Evolutionary conservation across 139 green algal species (phyloP), one percentile per base, ranked within the genome.

Genomic region (Choricystis sp.): DNA sequence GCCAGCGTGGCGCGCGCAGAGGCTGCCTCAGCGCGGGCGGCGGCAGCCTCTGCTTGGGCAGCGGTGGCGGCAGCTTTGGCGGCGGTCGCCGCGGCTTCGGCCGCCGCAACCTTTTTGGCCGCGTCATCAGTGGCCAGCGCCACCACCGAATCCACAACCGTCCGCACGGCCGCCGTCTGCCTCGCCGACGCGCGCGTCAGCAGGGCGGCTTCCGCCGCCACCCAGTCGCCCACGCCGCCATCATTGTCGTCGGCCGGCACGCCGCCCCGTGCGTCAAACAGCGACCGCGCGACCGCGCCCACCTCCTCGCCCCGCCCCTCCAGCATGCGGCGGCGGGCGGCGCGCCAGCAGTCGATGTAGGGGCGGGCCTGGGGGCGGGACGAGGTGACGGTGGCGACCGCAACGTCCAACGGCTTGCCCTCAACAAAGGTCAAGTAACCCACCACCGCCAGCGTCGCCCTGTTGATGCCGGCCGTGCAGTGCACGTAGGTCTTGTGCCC

Each of bases 391-490:
- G 69, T n/a, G 2, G 61, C 28, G 59, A 81, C 19, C 19, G 80
- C 77, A 24, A 76, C 66, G 3, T 83, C 61, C 29, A 83, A 62
- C 14, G 55, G 25, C 59, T 72, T 66, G 26, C 73, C 76, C 66
- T 76, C 58, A 14, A 81, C 69, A 56, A 82, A 91, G 4, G 83
- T 91, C 22, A 88, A 68, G 66, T 88, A 88, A 19, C 79, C 82
- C 3, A 91, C 61, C 4, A 82, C 77, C 1, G 78, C 83, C 22
- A 91, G 77, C 2, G 76, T 78, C 23, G 83, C 83, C 19, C 83
- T 72, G 65, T 91, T 91, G 78, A 91, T 91, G 21, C 83, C 83
- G 24, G 83, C 83, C 14, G 83, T 91, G 73, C 83, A 91, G 73
- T 91, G 83, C 26, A 88, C 80, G 72, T 91, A 91, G 59, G 82